A percentile compares a stretch with the other conserved stretches of the same genome.
These are phyloP conservation scores for Paramecium caudatum DNA, from an alignment of 73 alveolate species.

Conservation along the genomic window DNA sequence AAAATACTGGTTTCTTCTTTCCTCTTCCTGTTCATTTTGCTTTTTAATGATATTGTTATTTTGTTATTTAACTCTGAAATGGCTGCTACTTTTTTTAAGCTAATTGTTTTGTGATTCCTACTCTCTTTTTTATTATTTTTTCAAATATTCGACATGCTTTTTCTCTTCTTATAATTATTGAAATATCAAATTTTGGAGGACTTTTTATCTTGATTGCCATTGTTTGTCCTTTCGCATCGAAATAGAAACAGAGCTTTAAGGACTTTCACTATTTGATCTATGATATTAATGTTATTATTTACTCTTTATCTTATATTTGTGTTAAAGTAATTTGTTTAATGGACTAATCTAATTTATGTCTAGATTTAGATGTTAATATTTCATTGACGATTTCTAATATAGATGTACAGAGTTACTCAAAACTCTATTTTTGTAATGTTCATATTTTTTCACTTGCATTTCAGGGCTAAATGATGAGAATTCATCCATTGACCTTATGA, in stretches of 20 bases:
- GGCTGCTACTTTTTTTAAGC: not conserved
- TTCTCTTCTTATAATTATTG: slow-evolving; percentile 1
- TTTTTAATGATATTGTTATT: not conserved
- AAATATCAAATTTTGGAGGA: not conserved
- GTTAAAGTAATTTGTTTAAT: not conserved
- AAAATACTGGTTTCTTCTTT: not conserved
- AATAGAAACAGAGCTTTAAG: not conserved
- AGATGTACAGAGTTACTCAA: not conserved
- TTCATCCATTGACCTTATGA: not conserved
- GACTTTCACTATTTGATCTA: no score
- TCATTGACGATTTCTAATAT: not conserved
- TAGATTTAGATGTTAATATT: not conserved
- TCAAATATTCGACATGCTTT: not conserved
- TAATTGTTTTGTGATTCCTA: not conserved
- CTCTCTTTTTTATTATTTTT: not conserved
- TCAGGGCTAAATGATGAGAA: not conserved
- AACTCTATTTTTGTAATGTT: slow-evolving; percentile 8
- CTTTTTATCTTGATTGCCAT: not conserved
- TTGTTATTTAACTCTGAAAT: not conserved
- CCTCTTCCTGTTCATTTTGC: not conserved
- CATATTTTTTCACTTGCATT: not conserved
- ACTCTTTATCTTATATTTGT: slow-evolving; percentile 1
- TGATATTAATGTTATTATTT: no score
- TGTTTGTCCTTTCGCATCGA: not conserved
- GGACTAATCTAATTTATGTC: slow-evolving; percentile 18